Evolutionary conservation across 2,329 filamentous ascomycete genomes (phyloP), one percentile per base, ranked within the genome.

Genomic region (Bipolaris sorokiniana): DNA sequence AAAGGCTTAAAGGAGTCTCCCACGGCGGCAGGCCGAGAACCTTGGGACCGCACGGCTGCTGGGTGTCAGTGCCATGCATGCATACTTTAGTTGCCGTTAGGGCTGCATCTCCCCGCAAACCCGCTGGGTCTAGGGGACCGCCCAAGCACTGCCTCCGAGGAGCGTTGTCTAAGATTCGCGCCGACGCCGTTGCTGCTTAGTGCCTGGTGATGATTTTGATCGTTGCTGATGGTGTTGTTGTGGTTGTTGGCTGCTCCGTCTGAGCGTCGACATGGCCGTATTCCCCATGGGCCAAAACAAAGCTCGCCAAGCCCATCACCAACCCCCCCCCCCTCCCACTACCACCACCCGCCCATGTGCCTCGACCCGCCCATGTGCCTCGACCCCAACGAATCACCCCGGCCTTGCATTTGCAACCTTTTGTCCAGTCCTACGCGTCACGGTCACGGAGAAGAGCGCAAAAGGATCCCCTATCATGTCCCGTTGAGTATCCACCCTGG

Each of bases 401-500:
- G 3, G n/a, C 18, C 20, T 15, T n/a, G 5, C 13, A 7, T n/a
- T n/a, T 10, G n/a, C 16, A 7, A 13, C 18, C 2, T 5, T 13
- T 5, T 3, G 26, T 11, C 16, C 23, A 28, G 11, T 16, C 2
- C 42, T 15, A 7, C 26, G n/a, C 9, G 15, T 26, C 15, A 26
- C 23, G 11, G 18, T 16, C 45, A 46, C 54, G 42, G 45, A 46
- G 40, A 45, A 44, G 15, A 51, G 31, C 44, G 41, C 41, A 38
- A 16, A 28, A 7, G 28, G 20, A 9, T 37, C 18, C 5, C 28
- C 41, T 59, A 51, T 54, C 44, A 31, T n/a, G 15, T 18, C 40
- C 42, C 41, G 65, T 61, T 66, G 66, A 28, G 56, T 71, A 46
- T 71, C 69, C 42, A 69, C 66, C 28, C 66, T 66, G 16, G 66